Evolutionary conservation across 2,329 filamentous ascomycete genomes (phyloP), one percentile per base, ranked within the genome.

Genomic region (Coniochaeta ligniaria): DNA sequence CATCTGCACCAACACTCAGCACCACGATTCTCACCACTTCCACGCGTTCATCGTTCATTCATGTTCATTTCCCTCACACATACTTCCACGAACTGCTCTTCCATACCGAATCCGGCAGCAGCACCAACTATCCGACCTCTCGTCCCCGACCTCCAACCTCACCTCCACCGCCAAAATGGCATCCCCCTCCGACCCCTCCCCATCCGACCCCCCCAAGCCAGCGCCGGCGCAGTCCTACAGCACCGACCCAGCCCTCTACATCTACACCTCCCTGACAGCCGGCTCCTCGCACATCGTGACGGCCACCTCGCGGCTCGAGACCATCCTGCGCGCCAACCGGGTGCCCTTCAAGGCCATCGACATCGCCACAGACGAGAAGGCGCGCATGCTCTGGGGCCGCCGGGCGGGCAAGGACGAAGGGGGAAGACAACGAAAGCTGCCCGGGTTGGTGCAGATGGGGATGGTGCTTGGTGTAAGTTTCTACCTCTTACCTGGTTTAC

Each of bases 241-340:
- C 66, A 81, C 79, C 66, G 88, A 91, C 73, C 84, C 88, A 57
- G 81, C 88, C 31, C 86, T 99, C 64, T 99, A 95, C 79, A 89
- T 99, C 69, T 97, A 96, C 78, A 98, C 95, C 63, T 98, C 94
- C 59, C 83, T 99, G 60, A 98, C 95, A 22, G 91, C 95, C 62
- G 95, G 95, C 65, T 96, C 92, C 45, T 96, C 92, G 26, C 92
- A 97, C 74, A 96, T 98, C 73, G 88, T 98, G 70, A 98, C 95
- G 45, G 95, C 93, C 28, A 98, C 95, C 1, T 96, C 93, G 60
- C 90, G 95, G 56, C 86, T 99, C 67, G 94, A 99, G 76, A 97
- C 93, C 14, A 98, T 99, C 70, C 83, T 99, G 62, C 94, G 92
- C 71, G 93, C 92, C 64, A 97, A 98, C 80, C 90, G 90, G 67